Conservation (phyloP, 2,329 filamentous ascomycete genomes). For the Tothia fuscella region DNA sequence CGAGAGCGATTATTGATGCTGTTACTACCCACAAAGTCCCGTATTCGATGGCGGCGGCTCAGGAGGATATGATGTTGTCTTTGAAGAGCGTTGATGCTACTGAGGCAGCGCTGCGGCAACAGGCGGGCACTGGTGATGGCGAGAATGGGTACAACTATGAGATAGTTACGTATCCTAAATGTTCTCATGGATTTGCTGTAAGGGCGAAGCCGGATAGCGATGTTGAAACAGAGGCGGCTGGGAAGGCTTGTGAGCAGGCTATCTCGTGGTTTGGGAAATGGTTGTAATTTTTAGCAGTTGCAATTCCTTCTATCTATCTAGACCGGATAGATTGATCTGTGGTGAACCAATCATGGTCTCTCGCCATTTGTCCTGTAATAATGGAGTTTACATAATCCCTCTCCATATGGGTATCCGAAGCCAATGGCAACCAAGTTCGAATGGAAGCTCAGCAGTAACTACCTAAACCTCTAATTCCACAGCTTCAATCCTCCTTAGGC, state of each 20-base stretch:
- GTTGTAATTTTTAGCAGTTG: conserved; percentile 17
- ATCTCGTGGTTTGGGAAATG: conserved; percentile 18
- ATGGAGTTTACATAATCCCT: too few species aligned
- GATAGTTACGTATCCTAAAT: conserved; percentile 15
- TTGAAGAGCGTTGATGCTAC: conserved; percentile 10
- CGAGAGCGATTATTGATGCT: conserved; percentile 12
- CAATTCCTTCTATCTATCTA: too few species aligned
- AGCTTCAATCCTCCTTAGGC: too few species aligned
- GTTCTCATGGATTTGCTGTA: conserved; percentile 19
- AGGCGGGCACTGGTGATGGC: not conserved
- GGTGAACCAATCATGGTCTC: too few species aligned
- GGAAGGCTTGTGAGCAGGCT: conserved; percentile 17
- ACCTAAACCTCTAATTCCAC: too few species aligned
- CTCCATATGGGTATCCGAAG: too few species aligned
- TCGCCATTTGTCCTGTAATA: too few species aligned
- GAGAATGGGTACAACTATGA: conserved; percentile 15
- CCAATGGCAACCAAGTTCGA: too few species aligned
- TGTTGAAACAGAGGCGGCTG: conserved; percentile 15
- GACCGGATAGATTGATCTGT: too few species aligned
- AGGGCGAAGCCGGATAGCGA: conserved; percentile 16
- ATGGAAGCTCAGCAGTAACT: too few species aligned
- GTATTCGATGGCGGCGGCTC: conserved; percentile 15
- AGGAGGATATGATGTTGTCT: conserved; percentile 14
- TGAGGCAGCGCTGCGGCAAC: not conserved
- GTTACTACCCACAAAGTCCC: conserved; percentile 15